Base-by-base conservation (phyloP, 257 asterid genomes). In the Echites panduratus region DNA sequence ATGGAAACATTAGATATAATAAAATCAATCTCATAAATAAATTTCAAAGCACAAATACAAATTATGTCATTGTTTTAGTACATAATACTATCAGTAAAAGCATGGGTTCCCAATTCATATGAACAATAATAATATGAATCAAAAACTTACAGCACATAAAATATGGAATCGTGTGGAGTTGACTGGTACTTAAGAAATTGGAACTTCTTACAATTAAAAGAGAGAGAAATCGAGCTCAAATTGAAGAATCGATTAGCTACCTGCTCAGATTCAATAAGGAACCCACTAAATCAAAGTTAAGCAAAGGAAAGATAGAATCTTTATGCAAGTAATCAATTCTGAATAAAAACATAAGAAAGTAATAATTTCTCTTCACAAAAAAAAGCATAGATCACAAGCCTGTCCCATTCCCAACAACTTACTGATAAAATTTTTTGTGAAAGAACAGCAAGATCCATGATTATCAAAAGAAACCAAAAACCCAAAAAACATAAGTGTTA, bases 111-210 rank as follows among this genome's bases (percentile, higher is more conserved):
- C 11, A 29, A 32, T 44, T 43, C 47, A 75, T 24, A 54, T 19
- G 56, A 52, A n/a, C 11, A 62, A 27, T n/a, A 66, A 65, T 22
- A 58, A 35, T 40, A 32, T 73, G 17, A 50, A 73, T 26, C 16
- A 61, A 49, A 74, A 43, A 45, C 73, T 47, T 84, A 89, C 98
- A 71, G 83, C 84, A 35, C 95, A 90, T 57, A 88, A 72, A 79
- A 89, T 78, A 24, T 83, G 83, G 91, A 88, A 81, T 71, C 89
- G 87, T 78, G 88, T 61, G 82, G 75, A 50, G 76, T 66, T 9
- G 87, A 89, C 78, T 79, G 79, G 82, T 79, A 26, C 56, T 73
- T 75, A 48, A 82, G 84, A 73, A 82, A 82, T 22, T 77, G 85
- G 78, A 76, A 76, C 70, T 68, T 75, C 32, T 63, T 78, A 64